Evolutionary conservation across 2,329 filamentous ascomycete species (phyloP), one percentile per base, ranked within the genome.

Genomic region (Ilyonectria robusta): DNA sequence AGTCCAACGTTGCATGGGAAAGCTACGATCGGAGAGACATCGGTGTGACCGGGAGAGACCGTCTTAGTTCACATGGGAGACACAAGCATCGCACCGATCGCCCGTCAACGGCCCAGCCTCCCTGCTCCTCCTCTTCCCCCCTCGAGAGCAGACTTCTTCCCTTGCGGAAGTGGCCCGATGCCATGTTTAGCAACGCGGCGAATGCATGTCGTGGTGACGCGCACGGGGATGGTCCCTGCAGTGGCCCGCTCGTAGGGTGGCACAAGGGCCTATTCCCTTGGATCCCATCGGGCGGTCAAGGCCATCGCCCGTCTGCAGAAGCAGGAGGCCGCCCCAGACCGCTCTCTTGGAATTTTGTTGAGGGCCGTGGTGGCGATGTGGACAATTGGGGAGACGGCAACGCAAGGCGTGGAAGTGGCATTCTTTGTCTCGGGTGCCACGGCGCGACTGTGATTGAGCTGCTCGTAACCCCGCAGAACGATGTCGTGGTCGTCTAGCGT

Each of bases 111-210:
- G n/a, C 46, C 29, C 46, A 26, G n/a, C 23, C n/a, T 37, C 31
- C 11, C 31, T 11, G 7, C n/a, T 19, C 11, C n/a, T n/a, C 17
- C 10, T 13, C 42, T 15, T 23, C 19, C 44, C 51, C 44, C 29
- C n/a, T 44, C 53, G 40, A 51, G 40, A 47, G 42, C 29, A 19
- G 56, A 37, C 50, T 57, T 44, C 42, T 37, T 58, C n/a, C 29
- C 61, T 29, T 44, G 35, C 65, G 51, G 55, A 47, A 42, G 50
- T 60, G 57, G 56, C 35, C 57, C 55, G 58, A 59, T 60, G 53
- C 67, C 53, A 72, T 64, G 72, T 72, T 74, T 74, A 74, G 72
- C 68, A 74, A 63, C 64, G 70, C 60, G 35, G 59, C 61, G 40
- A 62, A 42, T 66, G 71, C 70, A 74, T 50, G 70, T 54, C 46